These are phyloP conservation scores for Colletotrichum coccodes DNA, from an alignment of 2,329 filamentous ascomycete genomes.

Conservation along the genomic window DNA sequence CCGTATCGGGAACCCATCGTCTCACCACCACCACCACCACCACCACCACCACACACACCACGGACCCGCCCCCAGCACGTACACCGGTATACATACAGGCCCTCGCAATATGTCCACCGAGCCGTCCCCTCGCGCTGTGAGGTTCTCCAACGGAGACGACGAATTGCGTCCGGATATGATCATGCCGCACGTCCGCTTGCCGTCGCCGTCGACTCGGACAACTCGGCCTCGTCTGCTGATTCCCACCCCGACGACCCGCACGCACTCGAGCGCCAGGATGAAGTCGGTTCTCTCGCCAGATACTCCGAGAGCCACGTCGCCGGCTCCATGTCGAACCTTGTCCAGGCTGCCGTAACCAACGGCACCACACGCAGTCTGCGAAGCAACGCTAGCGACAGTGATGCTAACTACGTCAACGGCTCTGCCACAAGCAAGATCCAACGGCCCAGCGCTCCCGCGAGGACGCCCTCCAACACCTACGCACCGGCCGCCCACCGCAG, in stretches of 20 bases:
- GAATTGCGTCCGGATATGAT: conserved; percentile 52
- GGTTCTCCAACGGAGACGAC: conserved; percentile 64
- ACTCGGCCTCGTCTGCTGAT: conserved; percentile 58
- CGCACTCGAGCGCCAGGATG: conserved; percentile 60
- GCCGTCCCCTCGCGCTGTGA: conserved; percentile 64
- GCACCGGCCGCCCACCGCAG: conserved; percentile 73
- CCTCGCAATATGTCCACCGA: conserved; percentile 47
- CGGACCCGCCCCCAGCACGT: not conserved
- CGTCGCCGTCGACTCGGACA: conserved; percentile 56
- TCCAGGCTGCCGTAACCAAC: conserved; percentile 25
- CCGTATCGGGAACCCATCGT: conserved; percentile 17
- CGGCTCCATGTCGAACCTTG: conserved; percentile 54
- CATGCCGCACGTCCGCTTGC: conserved; percentile 49
- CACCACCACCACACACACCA: not conserved
- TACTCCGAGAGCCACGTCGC: conserved; percentile 55
- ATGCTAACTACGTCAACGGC: conserved; percentile 38
- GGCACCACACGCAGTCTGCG: conserved; percentile 30
- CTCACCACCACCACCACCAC: conserved; percentile 1
- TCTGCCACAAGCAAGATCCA: conserved; percentile 59
- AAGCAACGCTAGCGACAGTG: conserved; percentile 39
- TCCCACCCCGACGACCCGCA: conserved; percentile 55
- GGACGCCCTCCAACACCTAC: conserved; percentile 84
- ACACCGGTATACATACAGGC: conserved; percentile 16
- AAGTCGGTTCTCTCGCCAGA: conserved; percentile 53
- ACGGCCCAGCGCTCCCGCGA: conserved; percentile 73